phyloP scores from a whole-genome alignment of 139 green algal species.

The Chara braunii region DNA sequence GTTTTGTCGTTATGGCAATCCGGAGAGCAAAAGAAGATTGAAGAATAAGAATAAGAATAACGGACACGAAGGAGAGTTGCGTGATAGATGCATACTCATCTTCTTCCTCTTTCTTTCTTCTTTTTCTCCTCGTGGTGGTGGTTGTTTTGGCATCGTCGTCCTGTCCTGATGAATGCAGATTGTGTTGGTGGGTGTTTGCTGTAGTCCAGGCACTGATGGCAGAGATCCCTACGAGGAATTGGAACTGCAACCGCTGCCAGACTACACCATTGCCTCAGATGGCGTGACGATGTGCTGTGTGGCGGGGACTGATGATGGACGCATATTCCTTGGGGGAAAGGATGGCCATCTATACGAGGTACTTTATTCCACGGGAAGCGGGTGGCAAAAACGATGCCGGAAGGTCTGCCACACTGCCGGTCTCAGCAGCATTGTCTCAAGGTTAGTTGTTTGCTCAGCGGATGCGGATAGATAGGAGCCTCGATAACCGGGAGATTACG shows the following conservation, averaged over 20 bases:
- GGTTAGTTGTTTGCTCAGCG: constrained; percentile 1
- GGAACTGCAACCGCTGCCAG: constrained; percentile 66
- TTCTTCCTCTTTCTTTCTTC: too few relatives aligned
- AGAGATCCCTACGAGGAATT: constrained; percentile 39
- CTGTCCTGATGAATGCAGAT: constrained; percentile 48
- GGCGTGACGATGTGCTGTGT: constrained; percentile 70
- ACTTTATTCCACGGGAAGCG: constrained; percentile 57
- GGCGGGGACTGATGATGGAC: constrained; percentile 47
- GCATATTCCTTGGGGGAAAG: constrained; percentile 83
- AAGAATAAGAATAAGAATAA: too few relatives aligned
- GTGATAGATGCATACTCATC: too few relatives aligned
- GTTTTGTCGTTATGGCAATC: too few relatives aligned
- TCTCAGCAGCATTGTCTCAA: constrained; percentile 31
- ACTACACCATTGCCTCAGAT: constrained; percentile 73
- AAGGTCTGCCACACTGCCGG: constrained; percentile 49
- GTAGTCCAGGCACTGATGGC: constrained; percentile 23
- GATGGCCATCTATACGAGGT: constrained; percentile 93
- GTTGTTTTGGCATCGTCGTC: too few relatives aligned
- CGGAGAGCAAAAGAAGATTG: too few relatives aligned
- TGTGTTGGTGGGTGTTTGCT: constrained; percentile 76
- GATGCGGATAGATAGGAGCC: too few relatives aligned
- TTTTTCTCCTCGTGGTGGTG: too few relatives aligned
- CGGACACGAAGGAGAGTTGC: too few relatives aligned
- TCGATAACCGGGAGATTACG: too few relatives aligned
- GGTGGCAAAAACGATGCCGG: constrained; percentile 63